phyloP scores from a whole-genome alignment of 352 stramenopile species.

The Globisporangium ultimum region DNA sequence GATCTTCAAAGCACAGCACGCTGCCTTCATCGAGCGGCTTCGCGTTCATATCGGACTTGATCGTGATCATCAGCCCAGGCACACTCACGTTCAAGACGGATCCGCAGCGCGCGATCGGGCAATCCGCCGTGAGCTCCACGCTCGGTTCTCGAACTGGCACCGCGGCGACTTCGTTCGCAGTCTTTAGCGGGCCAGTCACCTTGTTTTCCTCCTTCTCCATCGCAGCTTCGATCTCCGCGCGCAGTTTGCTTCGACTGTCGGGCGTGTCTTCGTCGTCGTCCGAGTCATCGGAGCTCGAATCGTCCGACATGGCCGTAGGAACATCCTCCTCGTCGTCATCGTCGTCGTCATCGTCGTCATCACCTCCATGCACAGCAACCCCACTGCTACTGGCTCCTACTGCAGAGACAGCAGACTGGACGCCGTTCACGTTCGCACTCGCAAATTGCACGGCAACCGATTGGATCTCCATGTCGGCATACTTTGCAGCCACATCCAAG shows the following conservation, averaged over 20 bases:
- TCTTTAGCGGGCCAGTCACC: slow-evolving; percentile 44
- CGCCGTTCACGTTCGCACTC: slow-evolving; percentile 18
- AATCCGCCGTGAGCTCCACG: slow-evolving; percentile 70
- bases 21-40: slow-evolving; percentile 79
- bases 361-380: background rate
- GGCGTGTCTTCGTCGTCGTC: slow-evolving; percentile 22
- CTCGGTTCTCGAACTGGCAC: slow-evolving; percentile 58
- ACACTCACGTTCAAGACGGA: slow-evolving; percentile 63
- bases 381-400: slow-evolving; percentile 2
- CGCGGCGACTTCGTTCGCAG: slow-evolving; percentile 52
- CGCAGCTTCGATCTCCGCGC: slow-evolving; percentile 69
- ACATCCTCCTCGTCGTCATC: slow-evolving; percentile 15
- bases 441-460: slow-evolving; percentile 43
- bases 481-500: slow-evolving; percentile 46
- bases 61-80: slow-evolving; percentile 67
- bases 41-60: slow-evolving; percentile 59
- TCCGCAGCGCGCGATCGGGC: slow-evolving; percentile 65
- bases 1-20: slow-evolving; percentile 76
- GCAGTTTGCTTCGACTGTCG: slow-evolving; percentile 39
- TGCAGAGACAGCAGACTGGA: slow-evolving; percentile 6
- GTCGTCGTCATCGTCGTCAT: slow-evolving; percentile 21
- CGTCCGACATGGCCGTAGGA: slow-evolving; percentile 6
- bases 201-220: slow-evolving; percentile 75
- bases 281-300: slow-evolving; percentile 20
- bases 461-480: slow-evolving; percentile 49